Evolutionary conservation across 73 alveolate genomes (phyloP), one percentile per base, ranked within the genome.

Genomic region (Paramecium tetraurelia): DNA sequence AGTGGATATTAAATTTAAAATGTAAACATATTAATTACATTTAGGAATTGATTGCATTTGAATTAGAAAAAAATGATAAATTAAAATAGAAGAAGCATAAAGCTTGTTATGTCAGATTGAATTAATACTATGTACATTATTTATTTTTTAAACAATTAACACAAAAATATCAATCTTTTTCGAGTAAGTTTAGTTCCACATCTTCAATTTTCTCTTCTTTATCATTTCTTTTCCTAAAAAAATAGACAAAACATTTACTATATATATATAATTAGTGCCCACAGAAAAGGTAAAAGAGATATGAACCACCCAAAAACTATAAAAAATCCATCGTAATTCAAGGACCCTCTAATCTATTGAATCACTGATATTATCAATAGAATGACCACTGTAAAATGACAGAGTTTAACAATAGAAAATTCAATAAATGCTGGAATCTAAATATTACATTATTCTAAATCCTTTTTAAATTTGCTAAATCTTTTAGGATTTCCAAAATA

Each of bases 241-340:
- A 53, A n/a, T 53, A 53, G n/a, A 7, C 0, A 12, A 53, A 53
- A 16, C 10, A 48, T 1, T 63, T 59, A 63, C 84, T 63, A 10
- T 31, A 63, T 2, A 63, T 63, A 63, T 31, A 8, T 63, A 2
- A 31, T 9, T 24, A 63, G 2, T 27, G 84, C 84, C 84, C 48
- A 63, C 11, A 63, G 8, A 63, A 80, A 80, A 11, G 90, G 90
- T 10, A 24, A 80, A 11, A 80, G 6, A 14, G 90, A 44, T 46
- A 80, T 80, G 43, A 80, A 44, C 90, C 90, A 80, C n/a, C 90
- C 90, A 24, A 80, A 1, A 22, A 80, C 18, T 4, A 41, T 58
- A 22, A 27, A 41, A 40, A 21, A 24, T 1, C 20, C 22, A 35
- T 27, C 7, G 46, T 80, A 80, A 80, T 44, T 46, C 0, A 80